Conservation (phyloP, 495 filamentous ascomycete genomes). For the Saxophila tyrrhenica region DNA sequence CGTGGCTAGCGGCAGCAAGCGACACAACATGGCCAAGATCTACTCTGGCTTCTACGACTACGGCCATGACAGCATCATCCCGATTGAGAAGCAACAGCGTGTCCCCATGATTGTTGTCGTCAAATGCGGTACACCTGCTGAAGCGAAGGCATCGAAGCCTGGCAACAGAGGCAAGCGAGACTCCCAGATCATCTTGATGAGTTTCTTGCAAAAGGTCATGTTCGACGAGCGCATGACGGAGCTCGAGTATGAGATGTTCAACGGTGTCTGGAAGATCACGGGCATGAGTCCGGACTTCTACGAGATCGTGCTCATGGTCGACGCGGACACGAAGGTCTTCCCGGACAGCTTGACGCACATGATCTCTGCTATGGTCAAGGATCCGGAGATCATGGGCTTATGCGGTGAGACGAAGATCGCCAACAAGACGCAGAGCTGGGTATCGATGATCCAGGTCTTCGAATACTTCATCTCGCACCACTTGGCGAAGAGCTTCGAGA, state of each 20-base stretch:
- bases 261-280: conserved; percentile 95
- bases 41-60: conserved; percentile 98
- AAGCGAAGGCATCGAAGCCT: conserved; percentile 67
- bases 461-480: conserved; percentile 99
- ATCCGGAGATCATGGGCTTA: conserved; percentile 97
- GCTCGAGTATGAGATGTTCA: conserved; percentile 99
- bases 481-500: conserved; percentile 92
- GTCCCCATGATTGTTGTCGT: conserved; percentile 99
- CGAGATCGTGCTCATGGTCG: conserved; percentile 95
- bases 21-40: conserved; percentile 98
- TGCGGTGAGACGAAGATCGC: conserved; percentile 99
- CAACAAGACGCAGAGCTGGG: conserved; percentile 91
- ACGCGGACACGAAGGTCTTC: conserved; percentile 98
- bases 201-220: conserved; percentile 99
- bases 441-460: conserved; percentile 99
- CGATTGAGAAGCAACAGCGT: conserved; percentile 81
- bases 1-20: conserved; percentile 88
- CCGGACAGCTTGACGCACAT: conserved; percentile 97
- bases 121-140: conserved; percentile 88
- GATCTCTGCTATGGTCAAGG: conserved; percentile 97
- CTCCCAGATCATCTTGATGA: conserved; percentile 98
- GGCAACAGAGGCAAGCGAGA: conserved; percentile 98
- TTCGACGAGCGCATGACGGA: conserved; percentile 99
- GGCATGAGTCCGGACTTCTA: conserved; percentile 97
- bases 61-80: conserved; percentile 65